Base-by-base conservation (phyloP, 2,329 filamentous ascomycete species). In the Ploettnerulaceae sp. region DNA sequence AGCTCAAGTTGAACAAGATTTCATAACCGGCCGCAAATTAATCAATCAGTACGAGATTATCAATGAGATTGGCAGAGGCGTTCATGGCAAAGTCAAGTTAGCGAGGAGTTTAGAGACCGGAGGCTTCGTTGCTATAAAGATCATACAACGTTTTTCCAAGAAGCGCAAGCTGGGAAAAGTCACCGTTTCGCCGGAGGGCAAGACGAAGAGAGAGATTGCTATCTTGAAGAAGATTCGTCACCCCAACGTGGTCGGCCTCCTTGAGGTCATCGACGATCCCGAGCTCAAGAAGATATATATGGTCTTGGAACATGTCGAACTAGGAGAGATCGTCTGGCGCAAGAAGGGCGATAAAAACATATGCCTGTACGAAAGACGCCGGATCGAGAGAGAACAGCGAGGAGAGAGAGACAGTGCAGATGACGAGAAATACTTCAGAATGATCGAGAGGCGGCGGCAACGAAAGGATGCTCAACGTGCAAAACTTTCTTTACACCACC, bases 31-130 rank as follows among this genome's bases (percentile, higher is more conserved):
- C 49, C 87, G 93, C 53, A 98, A 98, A 70, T 76, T 90, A 43
- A 95, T 98, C 73, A 98, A 98, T 62, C 86, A 96, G 64, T 98
- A 98, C 69, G 89, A 96, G 67, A 88, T 98, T 59, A 85, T 97
- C 55, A 87, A 95, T 66, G 93, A 98, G 68, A 87, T 98, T 44
- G 93, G 93, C 45, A 85, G 93, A 49, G 93, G 93, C 40, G 88
- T 95, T 60, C 93, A 98, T 65, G 93, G 93, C 61, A 98, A 97
- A 71, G 93, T 98, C 62, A 98, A 98, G 69, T 76, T 96, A 37
- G 93, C 90, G 37, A 81, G 89, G 44, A 89, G 94, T 63, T 72
- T 89, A 35, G 73, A 82, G 46, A 89, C 79, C 1, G 77, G 77
- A 51, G 82, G 87, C 43, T 84, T 84, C 63, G 91, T 98, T 3